Evolutionary conservation across 2,329 filamentous ascomycete genomes (phyloP).

Genomic region (Calonectria hongkongensis): DNA sequence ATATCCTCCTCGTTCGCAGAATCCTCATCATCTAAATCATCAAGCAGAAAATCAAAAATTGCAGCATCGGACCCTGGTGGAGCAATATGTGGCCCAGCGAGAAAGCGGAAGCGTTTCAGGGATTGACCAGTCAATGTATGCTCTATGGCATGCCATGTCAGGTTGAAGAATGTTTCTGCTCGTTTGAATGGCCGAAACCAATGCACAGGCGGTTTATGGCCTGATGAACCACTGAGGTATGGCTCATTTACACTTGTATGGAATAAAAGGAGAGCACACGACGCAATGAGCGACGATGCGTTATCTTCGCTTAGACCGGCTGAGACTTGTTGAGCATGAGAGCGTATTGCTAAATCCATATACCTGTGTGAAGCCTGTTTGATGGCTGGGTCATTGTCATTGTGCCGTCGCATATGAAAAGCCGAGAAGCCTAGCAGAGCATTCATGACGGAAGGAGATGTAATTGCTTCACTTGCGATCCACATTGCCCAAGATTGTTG

Average conservation of each 20-base stretch:
- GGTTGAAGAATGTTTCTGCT: background rate
- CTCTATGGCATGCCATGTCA: constrained; percentile 15
- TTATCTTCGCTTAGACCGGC: constrained; percentile 12
- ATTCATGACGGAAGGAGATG: constrained; percentile 26
- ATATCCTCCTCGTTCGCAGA: background rate
- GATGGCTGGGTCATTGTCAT: background rate
- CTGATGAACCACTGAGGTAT: background rate
- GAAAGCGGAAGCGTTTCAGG: background rate
- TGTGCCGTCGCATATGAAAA: constrained; percentile 33
- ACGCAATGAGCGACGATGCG: constrained; percentile 22
- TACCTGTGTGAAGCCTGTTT: constrained; percentile 35
- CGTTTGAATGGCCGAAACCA: constrained; percentile 37
- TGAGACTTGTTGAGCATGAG: constrained; percentile 20
- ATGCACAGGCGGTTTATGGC: constrained; percentile 25
- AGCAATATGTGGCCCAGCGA: background rate
- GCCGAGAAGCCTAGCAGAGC: constrained; percentile 38
- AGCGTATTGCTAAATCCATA: constrained; percentile 34
- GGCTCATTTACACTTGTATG: constrained; percentile 35
- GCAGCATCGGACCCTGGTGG: background rate
- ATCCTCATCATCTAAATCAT: background rate
- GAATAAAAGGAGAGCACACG: constrained; percentile 34
- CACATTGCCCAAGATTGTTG: constrained; percentile 30
- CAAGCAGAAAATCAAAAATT: constrained; percentile 30
- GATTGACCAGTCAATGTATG: background rate
- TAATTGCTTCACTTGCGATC: constrained; percentile 28